These are phyloP conservation scores for Aspergillus funiculosus DNA, from an alignment of 495 filamentous ascomycete genomes.

Conservation along the genomic window DNA sequence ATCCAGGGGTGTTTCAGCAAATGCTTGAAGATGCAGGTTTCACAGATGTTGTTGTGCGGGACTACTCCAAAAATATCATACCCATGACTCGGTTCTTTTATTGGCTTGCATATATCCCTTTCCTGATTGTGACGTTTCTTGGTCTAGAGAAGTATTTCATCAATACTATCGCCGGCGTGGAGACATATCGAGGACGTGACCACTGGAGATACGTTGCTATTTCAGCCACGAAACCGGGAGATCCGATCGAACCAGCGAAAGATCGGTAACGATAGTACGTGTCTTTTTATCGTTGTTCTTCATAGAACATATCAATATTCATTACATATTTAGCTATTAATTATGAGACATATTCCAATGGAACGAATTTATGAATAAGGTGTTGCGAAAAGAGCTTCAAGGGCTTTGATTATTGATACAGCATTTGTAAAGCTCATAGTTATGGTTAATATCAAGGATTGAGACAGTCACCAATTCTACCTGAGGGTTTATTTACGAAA, in stretches of 20 bases:
- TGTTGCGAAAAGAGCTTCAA: too few species aligned
- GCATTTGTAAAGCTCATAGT: too few species aligned
- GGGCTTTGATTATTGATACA: too few species aligned
- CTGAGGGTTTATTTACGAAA: too few species aligned
- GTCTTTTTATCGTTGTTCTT: too few species aligned
- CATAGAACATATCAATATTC: too few species aligned
- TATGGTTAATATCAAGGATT: too few species aligned
- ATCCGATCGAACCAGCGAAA: background rate
- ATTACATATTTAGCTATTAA: too few species aligned
- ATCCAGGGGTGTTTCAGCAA: slow-evolving; percentile 24
- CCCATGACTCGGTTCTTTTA: slow-evolving; percentile 51
- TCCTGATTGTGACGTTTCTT: slow-evolving; percentile 42
- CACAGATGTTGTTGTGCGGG: slow-evolving; percentile 39
- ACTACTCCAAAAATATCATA: slow-evolving; percentile 45
- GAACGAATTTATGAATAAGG: too few species aligned
- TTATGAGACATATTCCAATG: too few species aligned
- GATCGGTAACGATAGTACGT: slow-evolving; percentile 4
- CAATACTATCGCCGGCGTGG: slow-evolving; percentile 44
- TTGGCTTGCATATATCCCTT: slow-evolving; percentile 47
- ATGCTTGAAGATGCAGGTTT: slow-evolving; percentile 49
- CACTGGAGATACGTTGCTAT: slow-evolving; percentile 36
- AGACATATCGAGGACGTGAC: slow-evolving; percentile 30
- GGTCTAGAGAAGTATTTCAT: slow-evolving; percentile 41
- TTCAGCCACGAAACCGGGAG: slow-evolving; percentile 30
- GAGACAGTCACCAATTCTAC: too few species aligned